These are phyloP conservation scores for Cryptomeria japonica DNA, from an alignment of 75 land plant species.

Conservation along the genomic window DNA sequence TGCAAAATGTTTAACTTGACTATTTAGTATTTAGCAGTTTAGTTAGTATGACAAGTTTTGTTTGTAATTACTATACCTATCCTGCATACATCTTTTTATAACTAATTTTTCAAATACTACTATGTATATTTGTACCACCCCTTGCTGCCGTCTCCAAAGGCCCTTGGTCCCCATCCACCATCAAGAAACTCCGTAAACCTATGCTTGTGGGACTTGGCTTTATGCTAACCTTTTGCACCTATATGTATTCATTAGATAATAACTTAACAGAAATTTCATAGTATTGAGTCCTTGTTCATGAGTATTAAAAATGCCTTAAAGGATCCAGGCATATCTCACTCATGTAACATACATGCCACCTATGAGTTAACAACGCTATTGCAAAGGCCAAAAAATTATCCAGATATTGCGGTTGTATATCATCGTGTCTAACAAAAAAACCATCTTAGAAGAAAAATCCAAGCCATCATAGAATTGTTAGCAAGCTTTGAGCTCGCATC, in stretches of 20 bases:
- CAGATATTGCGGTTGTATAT: neutral
- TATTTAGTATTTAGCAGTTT: too few species aligned
- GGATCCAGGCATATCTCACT: neutral
- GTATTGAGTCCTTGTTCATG: neutral
- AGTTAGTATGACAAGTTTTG: too few species aligned
- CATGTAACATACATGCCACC: neutral
- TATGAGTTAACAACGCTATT: neutral
- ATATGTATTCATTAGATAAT: neutral
- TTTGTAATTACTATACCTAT: too few species aligned
- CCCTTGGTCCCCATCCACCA: too few species aligned
- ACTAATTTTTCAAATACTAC: too few species aligned
- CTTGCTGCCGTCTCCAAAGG: too few species aligned
- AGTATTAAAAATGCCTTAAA: too few species aligned
- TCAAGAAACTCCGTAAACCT: too few species aligned
- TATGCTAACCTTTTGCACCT: neutral
- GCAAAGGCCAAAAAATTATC: neutral
- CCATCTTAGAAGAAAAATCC: neutral
- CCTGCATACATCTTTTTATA: too few species aligned
- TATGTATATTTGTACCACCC: too few species aligned
- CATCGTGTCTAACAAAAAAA: neutral
- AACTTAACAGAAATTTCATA: neutral
- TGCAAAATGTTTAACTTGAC: too few species aligned
- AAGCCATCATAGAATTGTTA: neutral
- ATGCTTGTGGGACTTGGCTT: neutral
- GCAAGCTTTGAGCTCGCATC: neutral